A percentile compares a stretch with the other conserved stretches of the same genome.
Conservation (phyloP, 2,329 filamentous ascomycete genomes). For the Niveomyces coronatus region DNA sequence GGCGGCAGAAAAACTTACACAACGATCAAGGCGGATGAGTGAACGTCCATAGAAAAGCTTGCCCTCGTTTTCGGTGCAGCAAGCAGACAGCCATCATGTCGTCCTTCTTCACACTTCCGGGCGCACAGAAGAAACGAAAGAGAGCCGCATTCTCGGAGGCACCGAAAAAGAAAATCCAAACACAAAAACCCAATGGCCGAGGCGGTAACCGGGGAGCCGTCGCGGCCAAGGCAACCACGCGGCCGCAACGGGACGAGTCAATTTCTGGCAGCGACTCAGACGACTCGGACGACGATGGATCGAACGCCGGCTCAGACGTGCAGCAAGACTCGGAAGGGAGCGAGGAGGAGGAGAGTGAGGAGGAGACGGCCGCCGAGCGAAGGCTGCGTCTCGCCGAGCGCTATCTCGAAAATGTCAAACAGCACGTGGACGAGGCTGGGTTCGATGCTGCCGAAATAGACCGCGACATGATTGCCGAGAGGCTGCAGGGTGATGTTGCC, state of each 20-base stretch:
- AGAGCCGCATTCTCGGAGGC: constrained; percentile 44
- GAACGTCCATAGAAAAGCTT: no score
- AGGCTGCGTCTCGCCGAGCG: constrained; percentile 79
- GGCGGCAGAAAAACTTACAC: constrained; percentile 17
- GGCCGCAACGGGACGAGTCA: constrained; percentile 53
- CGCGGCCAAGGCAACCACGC: constrained; percentile 33
- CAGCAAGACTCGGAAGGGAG: constrained; percentile 34
- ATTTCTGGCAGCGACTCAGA: constrained; percentile 77
- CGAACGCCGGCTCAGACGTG: constrained; percentile 28
- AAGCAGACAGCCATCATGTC: constrained; percentile 60
- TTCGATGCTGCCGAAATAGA: constrained; percentile 95
- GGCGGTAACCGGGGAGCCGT: constrained; percentile 21
- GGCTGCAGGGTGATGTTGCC: constrained; percentile 83
- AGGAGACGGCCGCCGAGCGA: constrained; percentile 83
- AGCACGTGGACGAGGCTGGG: constrained; percentile 68
- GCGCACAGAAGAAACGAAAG: constrained; percentile 86
- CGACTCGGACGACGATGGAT: constrained; percentile 57
- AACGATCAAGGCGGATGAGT: constrained; percentile 13
- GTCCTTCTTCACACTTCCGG: constrained; percentile 88
- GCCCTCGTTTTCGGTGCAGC: constrained; percentile 2
- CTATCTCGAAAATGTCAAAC: constrained; percentile 82
- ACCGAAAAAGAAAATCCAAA: constrained; percentile 50
- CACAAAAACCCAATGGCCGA: constrained; percentile 28
- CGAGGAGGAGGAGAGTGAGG: constrained; percentile 49
- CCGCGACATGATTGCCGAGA: constrained; percentile 79